A percentile compares a stretch with the other conserved stretches of the same genome.
Conservation (phyloP, 139 green algal genomes). For the Micractinium sp. region DNA sequence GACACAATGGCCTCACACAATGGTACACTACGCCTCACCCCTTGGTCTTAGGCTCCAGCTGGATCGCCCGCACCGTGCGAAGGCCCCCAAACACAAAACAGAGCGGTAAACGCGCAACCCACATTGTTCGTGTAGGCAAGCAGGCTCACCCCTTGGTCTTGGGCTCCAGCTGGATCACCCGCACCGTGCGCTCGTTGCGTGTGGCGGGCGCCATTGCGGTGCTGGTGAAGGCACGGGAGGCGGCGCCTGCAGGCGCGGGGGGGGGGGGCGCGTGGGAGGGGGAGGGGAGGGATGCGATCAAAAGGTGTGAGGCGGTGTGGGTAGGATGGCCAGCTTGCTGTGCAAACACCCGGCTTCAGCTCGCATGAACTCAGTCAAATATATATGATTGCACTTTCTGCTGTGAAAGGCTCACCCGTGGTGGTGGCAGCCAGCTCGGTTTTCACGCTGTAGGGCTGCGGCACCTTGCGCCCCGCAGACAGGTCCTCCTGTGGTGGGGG, state of each 20-base stretch:
- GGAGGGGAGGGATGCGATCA: too few relatives aligned
- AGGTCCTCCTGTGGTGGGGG: not conserved
- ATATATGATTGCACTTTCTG: too few relatives aligned
- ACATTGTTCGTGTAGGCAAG: too few relatives aligned
- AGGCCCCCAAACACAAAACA: not conserved
- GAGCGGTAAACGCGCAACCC: too few relatives aligned
- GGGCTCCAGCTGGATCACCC: slow-evolving; percentile 76
- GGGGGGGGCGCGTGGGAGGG: not conserved
- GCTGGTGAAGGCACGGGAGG: slow-evolving; percentile 84
- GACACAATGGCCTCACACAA: too few relatives aligned
- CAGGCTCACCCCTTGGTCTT: slow-evolving; percentile 78
- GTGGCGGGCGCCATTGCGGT: slow-evolving; percentile 71
- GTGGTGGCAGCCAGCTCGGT: slow-evolving; percentile 49
- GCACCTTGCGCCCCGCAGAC: slow-evolving; percentile 34
- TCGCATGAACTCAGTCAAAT: too few relatives aligned
- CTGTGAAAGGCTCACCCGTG: slow-evolving; percentile 53
- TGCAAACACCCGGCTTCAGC: too few relatives aligned
- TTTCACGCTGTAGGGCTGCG: slow-evolving; percentile 53
- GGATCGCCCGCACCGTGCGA: slow-evolving; percentile 60
- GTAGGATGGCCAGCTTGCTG: too few relatives aligned
- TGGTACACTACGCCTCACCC: too few relatives aligned
- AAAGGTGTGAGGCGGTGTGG: too few relatives aligned
- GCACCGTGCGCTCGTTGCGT: slow-evolving; percentile 61
- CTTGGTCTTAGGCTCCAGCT: slow-evolving; percentile 88
- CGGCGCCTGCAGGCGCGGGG: slow-evolving; percentile 46